phyloP scores from a whole-genome alignment of 768 basidiomycete genomes.

The Gymnopilus dilepis region DNA sequence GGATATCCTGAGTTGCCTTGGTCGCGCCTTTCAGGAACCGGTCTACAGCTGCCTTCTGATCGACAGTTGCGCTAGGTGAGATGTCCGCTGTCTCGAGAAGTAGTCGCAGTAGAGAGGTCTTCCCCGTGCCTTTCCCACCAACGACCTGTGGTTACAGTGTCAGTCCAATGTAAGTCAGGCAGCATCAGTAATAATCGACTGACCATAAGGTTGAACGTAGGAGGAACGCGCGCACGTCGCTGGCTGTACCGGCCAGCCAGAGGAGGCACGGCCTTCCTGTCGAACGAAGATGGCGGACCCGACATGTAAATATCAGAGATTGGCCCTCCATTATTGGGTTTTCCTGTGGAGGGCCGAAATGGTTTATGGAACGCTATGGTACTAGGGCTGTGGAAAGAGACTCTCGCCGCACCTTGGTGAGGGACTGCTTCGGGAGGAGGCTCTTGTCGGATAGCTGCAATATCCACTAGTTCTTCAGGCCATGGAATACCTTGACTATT shows the following conservation, averaged over 20 bases:
- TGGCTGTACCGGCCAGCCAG: conserved; percentile 59
- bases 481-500: conserved; percentile 78
- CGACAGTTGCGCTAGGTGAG: conserved; percentile 75
- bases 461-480: conserved; percentile 84
- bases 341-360: conserved; percentile 60
- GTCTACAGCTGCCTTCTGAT: conserved; percentile 70
- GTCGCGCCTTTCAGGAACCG: conserved; percentile 65
- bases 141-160: conserved; percentile 58
- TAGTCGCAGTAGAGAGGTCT: conserved; percentile 81
- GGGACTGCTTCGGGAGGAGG: conserved; percentile 41
- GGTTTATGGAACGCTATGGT: conserved; percentile 86
- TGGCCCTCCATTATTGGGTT: conserved; percentile 46
- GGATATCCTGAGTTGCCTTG: conserved; percentile 65
- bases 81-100: conserved; percentile 86
- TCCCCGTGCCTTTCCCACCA: conserved; percentile 81
- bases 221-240: conserved; percentile 66
- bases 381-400: conserved; percentile 61
- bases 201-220: conserved; percentile 90
- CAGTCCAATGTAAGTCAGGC: neutral
- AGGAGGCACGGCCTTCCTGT: conserved; percentile 49
- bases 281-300: conserved; percentile 70
- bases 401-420: conserved; percentile 72
- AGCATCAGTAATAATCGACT: conserved; percentile 16
- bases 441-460: conserved; percentile 63
- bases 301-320: conserved; percentile 79